Percentiles rank a stretch among this genome's conserved stretches.
phyloP scores from a whole-genome alignment of 2,329 filamentous ascomycete species.

The Helotiales sp. region DNA sequence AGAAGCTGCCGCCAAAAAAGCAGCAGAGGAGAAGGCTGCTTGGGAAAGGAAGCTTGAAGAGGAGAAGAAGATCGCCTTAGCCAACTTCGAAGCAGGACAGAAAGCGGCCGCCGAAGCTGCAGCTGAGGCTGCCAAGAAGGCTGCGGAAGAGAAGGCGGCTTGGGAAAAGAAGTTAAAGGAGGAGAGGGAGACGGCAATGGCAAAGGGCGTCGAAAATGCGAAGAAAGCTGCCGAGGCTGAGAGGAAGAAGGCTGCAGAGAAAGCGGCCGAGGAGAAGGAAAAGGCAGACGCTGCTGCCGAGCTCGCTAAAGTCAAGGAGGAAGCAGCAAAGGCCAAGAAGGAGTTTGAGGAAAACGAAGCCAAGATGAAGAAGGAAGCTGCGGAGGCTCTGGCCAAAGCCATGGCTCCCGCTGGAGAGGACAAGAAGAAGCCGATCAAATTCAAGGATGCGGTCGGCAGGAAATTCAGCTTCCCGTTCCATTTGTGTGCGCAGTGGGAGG shows the following conservation, averaged over 20 bases:
- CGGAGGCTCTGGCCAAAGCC: constrained; percentile 48
- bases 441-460: constrained; percentile 87
- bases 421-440: constrained; percentile 69
- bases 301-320: constrained; percentile 28
- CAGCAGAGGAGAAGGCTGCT: constrained; percentile 24
- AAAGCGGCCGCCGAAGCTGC: constrained; percentile 29
- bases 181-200: constrained; percentile 38
- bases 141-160: constrained; percentile 23
- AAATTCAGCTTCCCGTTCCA: constrained; percentile 93
- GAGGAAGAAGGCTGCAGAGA: constrained; percentile 17
- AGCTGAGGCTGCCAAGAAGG: constrained; percentile 15
- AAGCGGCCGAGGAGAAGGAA: constrained; percentile 21
- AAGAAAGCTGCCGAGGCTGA: constrained; percentile 29
- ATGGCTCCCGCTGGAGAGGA: constrained; percentile 36
- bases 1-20: constrained; percentile 19
- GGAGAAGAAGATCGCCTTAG: constrained; percentile 38
- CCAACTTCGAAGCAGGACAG: constrained; percentile 32
- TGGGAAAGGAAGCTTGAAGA: constrained; percentile 40
- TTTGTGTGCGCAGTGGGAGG: constrained; percentile 79
- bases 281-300: constrained; percentile 21
- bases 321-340: constrained; percentile 32
- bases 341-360: too few relatives aligned
- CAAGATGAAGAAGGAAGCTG: constrained; percentile 48
- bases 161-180: constrained; percentile 41
- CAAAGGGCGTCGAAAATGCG: constrained; percentile 33